Percentiles rank a stretch among this genome's conserved stretches.
phyloP scores from a whole-genome alignment of 2,329 filamentous ascomycete species.

The Trichoderma simmonsii region DNA sequence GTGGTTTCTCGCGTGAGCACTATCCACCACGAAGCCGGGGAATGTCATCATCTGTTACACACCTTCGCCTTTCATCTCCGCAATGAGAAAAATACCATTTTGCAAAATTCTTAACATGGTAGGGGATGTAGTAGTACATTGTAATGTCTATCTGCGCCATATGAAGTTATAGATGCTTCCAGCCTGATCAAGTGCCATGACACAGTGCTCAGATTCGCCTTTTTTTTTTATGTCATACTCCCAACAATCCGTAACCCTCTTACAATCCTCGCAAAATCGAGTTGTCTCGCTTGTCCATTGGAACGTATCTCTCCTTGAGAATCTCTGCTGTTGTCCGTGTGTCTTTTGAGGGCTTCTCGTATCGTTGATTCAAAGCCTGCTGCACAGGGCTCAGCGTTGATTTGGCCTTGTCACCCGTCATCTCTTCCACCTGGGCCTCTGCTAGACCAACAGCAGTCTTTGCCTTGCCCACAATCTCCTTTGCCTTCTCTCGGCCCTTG shows the following conservation, averaged over 20 bases:
- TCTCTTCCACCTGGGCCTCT: slow-evolving; percentile 36
- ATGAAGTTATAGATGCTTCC: slow-evolving; percentile 1
- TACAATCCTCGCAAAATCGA: slow-evolving; percentile 42
- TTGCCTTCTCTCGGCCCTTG: slow-evolving; percentile 36
- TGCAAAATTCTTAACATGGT: background rate
- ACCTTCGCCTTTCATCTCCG: background rate
- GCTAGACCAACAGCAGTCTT: slow-evolving; percentile 36
- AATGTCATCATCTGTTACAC: background rate
- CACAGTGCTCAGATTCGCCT: background rate
- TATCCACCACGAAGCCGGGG: background rate
- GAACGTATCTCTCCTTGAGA: slow-evolving; percentile 54
- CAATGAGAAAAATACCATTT: background rate
- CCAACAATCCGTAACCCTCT: background rate
- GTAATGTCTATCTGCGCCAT: slow-evolving; percentile 13
- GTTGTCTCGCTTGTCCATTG: slow-evolving; percentile 45
- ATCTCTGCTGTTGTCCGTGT: slow-evolving; percentile 52
- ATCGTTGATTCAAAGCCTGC: slow-evolving; percentile 51
- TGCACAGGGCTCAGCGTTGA: slow-evolving; percentile 40
- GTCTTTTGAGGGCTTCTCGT: slow-evolving; percentile 40
- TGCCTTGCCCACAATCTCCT: slow-evolving; percentile 39
- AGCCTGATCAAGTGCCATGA: background rate
- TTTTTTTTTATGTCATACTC: background rate
- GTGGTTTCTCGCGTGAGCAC: background rate
- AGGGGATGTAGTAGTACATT: slow-evolving; percentile 14
- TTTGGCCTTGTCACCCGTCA: slow-evolving; percentile 25